Percentiles rank a stretch among this genome's conserved stretches.
phyloP scores from a whole-genome alignment of 306 rosid species.

The Gillenia trifoliata region DNA sequence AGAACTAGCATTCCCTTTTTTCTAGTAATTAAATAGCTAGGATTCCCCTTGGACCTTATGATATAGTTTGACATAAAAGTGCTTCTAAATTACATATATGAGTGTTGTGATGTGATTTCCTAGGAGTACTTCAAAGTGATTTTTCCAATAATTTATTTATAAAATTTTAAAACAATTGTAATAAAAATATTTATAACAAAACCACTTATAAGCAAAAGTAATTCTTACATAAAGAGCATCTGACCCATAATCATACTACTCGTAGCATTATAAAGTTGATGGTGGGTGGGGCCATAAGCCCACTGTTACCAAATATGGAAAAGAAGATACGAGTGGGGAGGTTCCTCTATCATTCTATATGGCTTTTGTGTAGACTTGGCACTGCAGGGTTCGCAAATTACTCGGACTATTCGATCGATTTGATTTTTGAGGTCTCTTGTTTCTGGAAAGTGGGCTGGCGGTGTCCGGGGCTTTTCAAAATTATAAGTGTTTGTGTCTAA shows the following conservation, averaged over 20 bases:
- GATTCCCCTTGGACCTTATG: too few species aligned
- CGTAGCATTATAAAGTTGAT: neutral
- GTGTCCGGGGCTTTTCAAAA: slow-evolving; percentile 22
- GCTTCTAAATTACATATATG: too few species aligned
- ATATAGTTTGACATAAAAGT: too few species aligned
- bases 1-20: too few species aligned
- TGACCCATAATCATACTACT: neutral
- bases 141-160: too few species aligned
- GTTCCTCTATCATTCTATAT: neutral
- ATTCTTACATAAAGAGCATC: too few species aligned
- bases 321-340: slow-evolving; percentile 23
- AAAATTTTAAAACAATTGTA: too few species aligned
- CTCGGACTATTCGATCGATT: slow-evolving; percentile 10
- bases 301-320: slow-evolving; percentile 36
- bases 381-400: slow-evolving; percentile 31
- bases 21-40: too few species aligned
- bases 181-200: too few species aligned
- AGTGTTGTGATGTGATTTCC: too few species aligned
- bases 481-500: slow-evolving; percentile 12
- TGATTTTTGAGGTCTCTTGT: slow-evolving; percentile 21
- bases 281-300: slow-evolving; percentile 29
- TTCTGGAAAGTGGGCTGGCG: slow-evolving; percentile 37
- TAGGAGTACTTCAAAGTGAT: too few species aligned
- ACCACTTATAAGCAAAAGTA: too few species aligned
- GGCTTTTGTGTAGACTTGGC: slow-evolving; percentile 15